Base-by-base conservation (phyloP, 2,329 filamentous ascomycete species). In the Colletotrichum chlorophyti region DNA sequence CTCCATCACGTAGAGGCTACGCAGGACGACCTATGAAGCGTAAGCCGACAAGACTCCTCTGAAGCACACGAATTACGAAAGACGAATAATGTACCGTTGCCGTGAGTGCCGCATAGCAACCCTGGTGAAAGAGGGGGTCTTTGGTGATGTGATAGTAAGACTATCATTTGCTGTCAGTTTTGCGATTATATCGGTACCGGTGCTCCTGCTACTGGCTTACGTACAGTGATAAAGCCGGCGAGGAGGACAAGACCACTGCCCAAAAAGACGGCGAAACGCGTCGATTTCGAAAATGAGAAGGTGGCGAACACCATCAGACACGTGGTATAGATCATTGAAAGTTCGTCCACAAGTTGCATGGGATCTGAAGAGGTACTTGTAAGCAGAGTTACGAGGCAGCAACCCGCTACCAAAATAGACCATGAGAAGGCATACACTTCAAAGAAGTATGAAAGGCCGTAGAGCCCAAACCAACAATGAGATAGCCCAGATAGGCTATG, bases 61-160 rank as follows among this genome's bases (percentile, higher is more conserved):
- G n/a, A n/a, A n/a, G n/a, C n/a, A n/a, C n/a, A n/a, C n/a, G n/a
- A n/a, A n/a, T n/a, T n/a, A n/a, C n/a, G n/a, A n/a, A n/a, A n/a
- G n/a, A n/a, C n/a, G n/a, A n/a, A n/a, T n/a, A n/a, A n/a, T n/a
- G n/a, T 21, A 62, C 60, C 37, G 87, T 78, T 5, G 82, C 81
- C 0, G 91, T 95, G 38, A 96, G 76, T 4, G 89, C 69, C 2
- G 87, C 90, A 65, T 93, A 96, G 5, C 88, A 89, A 60, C 86
- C 87, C 70, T 96, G 91, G 74, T 96, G 92, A 72, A 96, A 96
- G 1, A 85, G 79, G 0, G 92, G 91, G 63, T 96, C 88, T 69
- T 93, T 91, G 14, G 93, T 85, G 62, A 91, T 86, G 69, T 93
- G 90, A 73, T 96, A 96, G 72, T 77, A 78, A 4, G 72, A 46